A percentile compares a stretch with the other conserved stretches of the same genome.
Conservation (phyloP, 306 rosid species). For the Prunus dulcis region DNA sequence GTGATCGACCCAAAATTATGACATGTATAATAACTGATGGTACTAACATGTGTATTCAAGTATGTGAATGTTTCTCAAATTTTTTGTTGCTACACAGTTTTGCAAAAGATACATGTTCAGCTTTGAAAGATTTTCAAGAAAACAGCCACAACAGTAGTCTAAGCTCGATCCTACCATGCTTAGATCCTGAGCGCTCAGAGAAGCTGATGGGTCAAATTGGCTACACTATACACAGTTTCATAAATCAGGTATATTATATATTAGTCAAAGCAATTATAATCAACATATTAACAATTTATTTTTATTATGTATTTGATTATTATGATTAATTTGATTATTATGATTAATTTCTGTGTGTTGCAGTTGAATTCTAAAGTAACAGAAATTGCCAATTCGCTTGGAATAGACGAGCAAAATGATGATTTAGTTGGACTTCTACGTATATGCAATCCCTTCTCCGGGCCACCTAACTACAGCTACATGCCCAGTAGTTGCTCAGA, state of each 20-base stretch:
- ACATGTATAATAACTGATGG: not conserved
- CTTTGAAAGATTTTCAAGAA: constrained; percentile 44
- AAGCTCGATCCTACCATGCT: constrained; percentile 62
- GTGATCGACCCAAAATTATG: too few species aligned
- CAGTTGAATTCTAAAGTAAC: constrained; percentile 61
- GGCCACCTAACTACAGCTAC: constrained; percentile 48
- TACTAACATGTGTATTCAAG: not conserved
- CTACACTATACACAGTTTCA: constrained; percentile 43
- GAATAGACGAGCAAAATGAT: constrained; percentile 34
- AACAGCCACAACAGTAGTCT: constrained; percentile 54
- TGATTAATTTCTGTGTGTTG: not conserved
- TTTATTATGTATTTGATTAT: not conserved
- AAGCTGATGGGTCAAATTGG: constrained; percentile 49
- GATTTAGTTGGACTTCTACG: constrained; percentile 21
- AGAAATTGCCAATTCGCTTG: constrained; percentile 36
- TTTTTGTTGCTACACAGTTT: constrained; percentile 35
- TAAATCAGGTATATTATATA: constrained; percentile 38
- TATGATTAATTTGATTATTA: not conserved
- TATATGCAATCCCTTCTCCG: constrained; percentile 66
- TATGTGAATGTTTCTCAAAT: not conserved
- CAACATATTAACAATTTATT: not conserved
- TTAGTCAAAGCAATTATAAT: not conserved
- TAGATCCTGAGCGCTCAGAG: constrained; percentile 37
- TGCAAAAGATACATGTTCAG: constrained; percentile 61
- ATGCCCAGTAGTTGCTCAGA: constrained; percentile 42